phyloP scores from a whole-genome alignment of 108 stramenopile genomes.

The Cyclotella kingstonii region DNA sequence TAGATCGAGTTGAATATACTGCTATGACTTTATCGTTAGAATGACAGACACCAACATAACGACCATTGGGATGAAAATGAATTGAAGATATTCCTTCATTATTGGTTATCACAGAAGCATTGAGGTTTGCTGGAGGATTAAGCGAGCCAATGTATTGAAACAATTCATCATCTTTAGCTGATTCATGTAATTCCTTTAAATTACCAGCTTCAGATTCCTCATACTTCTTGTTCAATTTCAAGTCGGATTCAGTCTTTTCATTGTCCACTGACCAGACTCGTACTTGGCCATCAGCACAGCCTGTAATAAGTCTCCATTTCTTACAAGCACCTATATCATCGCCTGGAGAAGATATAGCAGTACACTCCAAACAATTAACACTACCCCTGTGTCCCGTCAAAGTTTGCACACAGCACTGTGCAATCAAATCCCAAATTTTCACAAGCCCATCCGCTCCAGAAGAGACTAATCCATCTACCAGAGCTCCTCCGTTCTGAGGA shows the following conservation, averaged over 20 bases:
- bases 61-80: conserved; percentile 72
- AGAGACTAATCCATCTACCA: conserved; percentile 70
- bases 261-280: conserved; percentile 79
- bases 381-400: conserved; percentile 90
- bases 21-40: conserved; percentile 75
- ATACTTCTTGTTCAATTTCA: not conserved
- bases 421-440: conserved; percentile 97
- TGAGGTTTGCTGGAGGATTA: conserved; percentile 58
- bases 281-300: conserved; percentile 86
- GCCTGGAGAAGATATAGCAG: conserved; percentile 16
- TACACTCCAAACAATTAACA: conserved; percentile 54
- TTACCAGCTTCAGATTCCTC: conserved; percentile 8
- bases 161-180: conserved; percentile 48
- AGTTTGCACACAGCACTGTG: conserved; percentile 96
- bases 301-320: conserved; percentile 80
- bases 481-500: conserved; percentile 9
- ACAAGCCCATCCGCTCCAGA: conserved; percentile 93
- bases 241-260: conserved; percentile 13
- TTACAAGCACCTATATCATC: conserved; percentile 14
- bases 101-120: conserved; percentile 33
- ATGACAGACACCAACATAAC: conserved; percentile 73
- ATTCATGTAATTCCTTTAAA: not conserved
- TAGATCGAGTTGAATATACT: conserved; percentile 72
- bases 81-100: conserved; percentile 65
- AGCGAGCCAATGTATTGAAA: conserved; percentile 75